A percentile compares a stretch with the other conserved stretches of the same genome.
phyloP scores from a whole-genome alignment of 352 stramenopile genomes.

The Phytophthora idaei region DNA sequence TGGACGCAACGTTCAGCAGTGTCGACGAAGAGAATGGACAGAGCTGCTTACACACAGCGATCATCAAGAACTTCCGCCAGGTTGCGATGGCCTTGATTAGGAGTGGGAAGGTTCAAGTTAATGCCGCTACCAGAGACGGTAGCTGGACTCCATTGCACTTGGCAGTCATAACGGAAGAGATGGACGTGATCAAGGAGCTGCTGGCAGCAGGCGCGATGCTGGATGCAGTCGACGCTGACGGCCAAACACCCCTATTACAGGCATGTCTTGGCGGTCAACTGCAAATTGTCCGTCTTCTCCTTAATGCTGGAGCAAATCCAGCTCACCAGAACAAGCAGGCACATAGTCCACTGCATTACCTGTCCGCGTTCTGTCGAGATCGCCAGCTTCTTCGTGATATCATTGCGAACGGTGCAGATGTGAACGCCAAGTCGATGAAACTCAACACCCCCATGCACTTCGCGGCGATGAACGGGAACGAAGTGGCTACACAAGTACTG shows the following conservation, averaged over 20 bases:
- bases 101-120: slow-evolving; percentile 49
- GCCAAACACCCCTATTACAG: slow-evolving; percentile 63
- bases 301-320: slow-evolving; percentile 55
- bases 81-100: slow-evolving; percentile 50
- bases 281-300: slow-evolving; percentile 50
- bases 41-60: slow-evolving; percentile 66
- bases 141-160: slow-evolving; percentile 66
- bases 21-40: slow-evolving; percentile 50
- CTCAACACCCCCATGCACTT: slow-evolving; percentile 81
- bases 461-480: slow-evolving; percentile 78
- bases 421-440: slow-evolving; percentile 75
- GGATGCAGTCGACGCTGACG: slow-evolving; percentile 64
- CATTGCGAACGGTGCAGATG: slow-evolving; percentile 55
- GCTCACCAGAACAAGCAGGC: slow-evolving; percentile 76
- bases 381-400: slow-evolving; percentile 51
- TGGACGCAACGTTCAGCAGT: slow-evolving; percentile 45
- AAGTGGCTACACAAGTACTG: slow-evolving; percentile 63
- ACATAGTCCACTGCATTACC: slow-evolving; percentile 67
- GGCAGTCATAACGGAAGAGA: slow-evolving; percentile 64
- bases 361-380: slow-evolving; percentile 68
- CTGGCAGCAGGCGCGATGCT: slow-evolving; percentile 53
- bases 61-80: slow-evolving; percentile 63
- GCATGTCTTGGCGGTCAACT: slow-evolving; percentile 64
- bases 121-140: slow-evolving; percentile 52
- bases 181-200: slow-evolving; percentile 51